Evolutionary conservation across 495 filamentous ascomycete genomes (phyloP).

Genomic region (Cetradonia linearis): DNA sequence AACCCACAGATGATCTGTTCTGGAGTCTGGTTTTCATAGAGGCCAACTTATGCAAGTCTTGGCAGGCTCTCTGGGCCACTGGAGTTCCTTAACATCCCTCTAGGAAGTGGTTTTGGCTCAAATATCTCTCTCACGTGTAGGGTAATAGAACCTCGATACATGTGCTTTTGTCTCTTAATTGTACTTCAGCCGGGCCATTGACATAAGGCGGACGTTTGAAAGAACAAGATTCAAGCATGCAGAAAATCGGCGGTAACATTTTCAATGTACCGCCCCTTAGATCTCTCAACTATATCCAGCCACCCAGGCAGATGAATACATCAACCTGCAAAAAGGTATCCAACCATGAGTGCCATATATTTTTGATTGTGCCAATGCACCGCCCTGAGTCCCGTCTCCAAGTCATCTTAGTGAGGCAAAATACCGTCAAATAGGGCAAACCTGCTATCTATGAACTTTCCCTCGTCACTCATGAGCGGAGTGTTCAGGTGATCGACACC

Average conservation of each 20-base stretch:
- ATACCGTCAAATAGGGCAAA: background rate
- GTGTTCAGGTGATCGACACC: background rate
- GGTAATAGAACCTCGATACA: background rate
- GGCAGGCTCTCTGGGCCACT: too few relatives aligned
- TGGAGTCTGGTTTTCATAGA: background rate
- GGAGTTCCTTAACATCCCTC: too few relatives aligned
- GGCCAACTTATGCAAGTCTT: too few relatives aligned
- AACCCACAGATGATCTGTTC: too few relatives aligned
- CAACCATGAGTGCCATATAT: background rate
- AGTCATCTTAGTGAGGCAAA: background rate
- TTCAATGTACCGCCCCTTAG: background rate
- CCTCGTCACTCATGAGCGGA: slow-evolving; percentile 6
- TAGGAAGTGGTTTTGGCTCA: background rate
- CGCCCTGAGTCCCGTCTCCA: background rate
- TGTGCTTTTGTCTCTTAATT: background rate
- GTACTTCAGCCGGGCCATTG: background rate
- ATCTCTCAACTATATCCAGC: background rate
- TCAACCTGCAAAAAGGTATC: background rate
- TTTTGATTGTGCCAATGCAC: background rate
- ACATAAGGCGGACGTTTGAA: background rate
- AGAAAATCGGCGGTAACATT: too few relatives aligned
- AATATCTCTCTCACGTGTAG: background rate
- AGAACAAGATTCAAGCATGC: too few relatives aligned
- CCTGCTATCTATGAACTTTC: slow-evolving; percentile 6
- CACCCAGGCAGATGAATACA: background rate